These are phyloP conservation scores for Colletotrichum somersetense DNA, from an alignment of 2,329 filamentous ascomycete species.

Conservation along the genomic window DNA sequence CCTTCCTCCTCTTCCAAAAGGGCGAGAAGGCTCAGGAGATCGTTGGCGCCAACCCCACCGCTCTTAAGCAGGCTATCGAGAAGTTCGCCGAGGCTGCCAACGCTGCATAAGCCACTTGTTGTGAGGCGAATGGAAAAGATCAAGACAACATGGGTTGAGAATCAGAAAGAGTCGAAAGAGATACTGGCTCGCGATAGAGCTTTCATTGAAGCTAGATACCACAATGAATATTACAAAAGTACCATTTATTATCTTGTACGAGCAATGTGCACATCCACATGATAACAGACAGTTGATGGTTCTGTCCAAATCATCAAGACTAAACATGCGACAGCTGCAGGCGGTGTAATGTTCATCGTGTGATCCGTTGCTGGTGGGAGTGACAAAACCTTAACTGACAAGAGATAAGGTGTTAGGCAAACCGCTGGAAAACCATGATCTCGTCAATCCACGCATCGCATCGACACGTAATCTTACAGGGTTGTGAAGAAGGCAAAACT, in stretches of 20 bases:
- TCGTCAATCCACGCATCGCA: not conserved
- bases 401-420: not conserved
- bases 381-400: not conserved
- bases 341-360: not conserved
- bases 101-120: not conserved
- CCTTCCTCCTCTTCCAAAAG: slow-evolving; percentile 86
- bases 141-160: not conserved
- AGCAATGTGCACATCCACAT: not conserved
- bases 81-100: slow-evolving; percentile 40
- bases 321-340: not conserved
- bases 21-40: slow-evolving; percentile 80
- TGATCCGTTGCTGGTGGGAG: not conserved
- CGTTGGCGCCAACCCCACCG: slow-evolving; percentile 83
- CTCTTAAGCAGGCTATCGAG: slow-evolving; percentile 65
- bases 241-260: too few species aligned
- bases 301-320: not conserved
- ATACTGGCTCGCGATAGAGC: not conserved
- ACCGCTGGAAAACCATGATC: not conserved
- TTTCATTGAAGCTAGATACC: slow-evolving; percentile 15
- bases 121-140: not conserved
- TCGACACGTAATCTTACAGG: not conserved
- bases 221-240: slow-evolving; percentile 5
- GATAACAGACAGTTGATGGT: too few species aligned
- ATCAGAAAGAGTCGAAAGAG: not conserved
- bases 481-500: too few species aligned